These are phyloP conservation scores for Amaranthus palmeri DNA, from an alignment of 148 eudicot species.

Conservation along the genomic window DNA sequence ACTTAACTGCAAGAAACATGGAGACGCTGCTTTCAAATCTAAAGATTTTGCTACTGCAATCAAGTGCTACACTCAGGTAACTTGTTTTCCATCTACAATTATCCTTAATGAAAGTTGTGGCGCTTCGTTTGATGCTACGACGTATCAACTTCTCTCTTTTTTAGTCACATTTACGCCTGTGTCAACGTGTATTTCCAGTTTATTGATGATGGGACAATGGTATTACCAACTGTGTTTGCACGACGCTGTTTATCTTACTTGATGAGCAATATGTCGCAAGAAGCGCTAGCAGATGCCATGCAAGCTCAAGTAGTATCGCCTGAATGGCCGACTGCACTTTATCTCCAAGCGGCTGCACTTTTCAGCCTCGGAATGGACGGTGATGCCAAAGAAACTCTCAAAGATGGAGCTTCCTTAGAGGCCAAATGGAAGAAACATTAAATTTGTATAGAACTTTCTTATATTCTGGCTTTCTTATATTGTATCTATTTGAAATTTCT, in stretches of 20 bases:
- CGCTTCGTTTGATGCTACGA: no score
- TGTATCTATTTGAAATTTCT: conserved; percentile 17
- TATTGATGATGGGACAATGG: conserved; percentile 50
- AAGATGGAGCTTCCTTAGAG: conserved; percentile 55
- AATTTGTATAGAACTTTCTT: conserved; percentile 25
- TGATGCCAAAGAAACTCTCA: conserved; percentile 58
- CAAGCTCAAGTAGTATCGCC: conserved; percentile 53
- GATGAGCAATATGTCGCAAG: conserved; percentile 59
- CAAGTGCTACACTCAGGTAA: no score
- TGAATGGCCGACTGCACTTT: conserved; percentile 63
- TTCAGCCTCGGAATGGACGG: conserved; percentile 66
- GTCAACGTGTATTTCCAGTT: no score
- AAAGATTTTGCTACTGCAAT: no score
- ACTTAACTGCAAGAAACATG: no score
- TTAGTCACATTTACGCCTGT: no score
- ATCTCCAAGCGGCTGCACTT: conserved; percentile 71
- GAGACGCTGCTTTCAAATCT: no score
- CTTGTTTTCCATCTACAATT: no score
- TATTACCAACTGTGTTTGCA: conserved; percentile 58
- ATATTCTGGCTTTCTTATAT: conserved; percentile 12
- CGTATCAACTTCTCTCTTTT: no score
- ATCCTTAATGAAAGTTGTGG: no score
- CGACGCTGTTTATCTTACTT: conserved; percentile 56
- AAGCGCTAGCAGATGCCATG: conserved; percentile 66
- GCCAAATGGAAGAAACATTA: conserved; percentile 35